These are phyloP conservation scores for Fusarium sororula DNA, from an alignment of 2,329 filamentous ascomycete species.

Conservation along the genomic window DNA sequence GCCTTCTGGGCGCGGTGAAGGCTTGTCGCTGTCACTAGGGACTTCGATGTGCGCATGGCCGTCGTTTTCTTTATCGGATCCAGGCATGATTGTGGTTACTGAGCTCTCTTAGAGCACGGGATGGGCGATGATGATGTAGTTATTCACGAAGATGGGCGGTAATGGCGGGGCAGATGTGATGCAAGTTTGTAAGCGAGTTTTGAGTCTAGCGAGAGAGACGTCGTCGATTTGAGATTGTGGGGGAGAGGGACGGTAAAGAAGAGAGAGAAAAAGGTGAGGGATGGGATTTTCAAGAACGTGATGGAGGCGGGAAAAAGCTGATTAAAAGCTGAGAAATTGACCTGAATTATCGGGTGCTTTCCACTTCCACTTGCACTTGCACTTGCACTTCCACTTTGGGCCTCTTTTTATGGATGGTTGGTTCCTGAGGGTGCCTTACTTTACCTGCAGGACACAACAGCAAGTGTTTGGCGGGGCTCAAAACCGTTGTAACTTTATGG, in stretches of 20 bases:
- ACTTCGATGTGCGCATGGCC: conserved; percentile 60
- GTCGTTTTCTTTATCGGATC: conserved; percentile 50
- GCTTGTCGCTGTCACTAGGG: conserved; percentile 55
- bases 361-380: background rate
- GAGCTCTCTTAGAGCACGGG: conserved; percentile 1
- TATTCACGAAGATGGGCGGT: background rate
- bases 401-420: conserved; percentile 1
- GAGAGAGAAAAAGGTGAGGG: background rate
- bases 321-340: conserved; percentile 19
- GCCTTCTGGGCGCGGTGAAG: conserved; percentile 51
- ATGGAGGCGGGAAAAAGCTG: background rate
- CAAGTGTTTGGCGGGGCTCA: conserved; percentile 14
- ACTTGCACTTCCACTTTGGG: background rate
- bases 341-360: background rate
- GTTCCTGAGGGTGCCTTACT: conserved; percentile 22
- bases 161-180: conserved; percentile 27
- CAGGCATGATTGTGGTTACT: conserved; percentile 49
- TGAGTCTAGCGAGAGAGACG: background rate
- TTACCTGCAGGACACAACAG: background rate
- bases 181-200: conserved; percentile 19
- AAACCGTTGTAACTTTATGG: conserved; percentile 5
- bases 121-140: conserved; percentile 29
- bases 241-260: background rate
- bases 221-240: background rate
- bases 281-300: conserved; percentile 5